phyloP scores from a whole-genome alignment of 345 rosid species.

The Populus tremula region DNA sequence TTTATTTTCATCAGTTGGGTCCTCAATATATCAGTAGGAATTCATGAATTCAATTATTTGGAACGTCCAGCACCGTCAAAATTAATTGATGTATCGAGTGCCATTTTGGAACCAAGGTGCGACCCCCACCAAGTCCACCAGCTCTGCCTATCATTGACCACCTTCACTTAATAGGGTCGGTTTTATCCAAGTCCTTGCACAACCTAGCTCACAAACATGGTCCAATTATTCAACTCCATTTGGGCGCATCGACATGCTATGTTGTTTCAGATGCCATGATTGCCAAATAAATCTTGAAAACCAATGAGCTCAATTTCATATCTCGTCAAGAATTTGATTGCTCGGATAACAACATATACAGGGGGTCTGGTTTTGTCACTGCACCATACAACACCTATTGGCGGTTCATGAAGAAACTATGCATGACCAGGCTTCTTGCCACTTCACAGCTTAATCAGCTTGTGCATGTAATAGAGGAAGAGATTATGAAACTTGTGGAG shows the following conservation, averaged over 20 bases:
- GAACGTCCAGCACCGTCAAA: no score
- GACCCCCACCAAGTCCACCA: conserved; percentile 41
- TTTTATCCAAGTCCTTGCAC: conserved; percentile 42
- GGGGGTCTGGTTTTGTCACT: not conserved
- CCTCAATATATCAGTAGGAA: no score
- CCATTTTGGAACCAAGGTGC: no score
- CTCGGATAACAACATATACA: not conserved
- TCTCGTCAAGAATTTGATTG: not conserved
- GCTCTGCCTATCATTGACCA: conserved; percentile 51
- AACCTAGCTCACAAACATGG: conserved; percentile 38
- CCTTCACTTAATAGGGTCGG: conserved; percentile 39
- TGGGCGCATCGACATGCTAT: conserved; percentile 42
- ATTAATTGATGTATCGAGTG: no score
- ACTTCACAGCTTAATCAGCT: not conserved
- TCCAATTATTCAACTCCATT: conserved; percentile 41
- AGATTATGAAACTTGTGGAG: not conserved
- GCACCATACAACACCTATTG: not conserved
- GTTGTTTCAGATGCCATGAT: conserved; percentile 32
- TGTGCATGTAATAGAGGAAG: not conserved
- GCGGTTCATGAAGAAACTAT: conserved; percentile 14
- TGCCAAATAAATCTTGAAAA: not conserved
- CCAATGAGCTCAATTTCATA: conserved; percentile 5
- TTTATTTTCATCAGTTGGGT: no score
- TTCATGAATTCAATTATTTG: no score
- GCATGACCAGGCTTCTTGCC: conserved; percentile 9